Percentiles rank a stretch among this genome's conserved stretches.
phyloP scores from a whole-genome alignment of 306 rosid genomes.

The Cyamopsis tetragonoloba region DNA sequence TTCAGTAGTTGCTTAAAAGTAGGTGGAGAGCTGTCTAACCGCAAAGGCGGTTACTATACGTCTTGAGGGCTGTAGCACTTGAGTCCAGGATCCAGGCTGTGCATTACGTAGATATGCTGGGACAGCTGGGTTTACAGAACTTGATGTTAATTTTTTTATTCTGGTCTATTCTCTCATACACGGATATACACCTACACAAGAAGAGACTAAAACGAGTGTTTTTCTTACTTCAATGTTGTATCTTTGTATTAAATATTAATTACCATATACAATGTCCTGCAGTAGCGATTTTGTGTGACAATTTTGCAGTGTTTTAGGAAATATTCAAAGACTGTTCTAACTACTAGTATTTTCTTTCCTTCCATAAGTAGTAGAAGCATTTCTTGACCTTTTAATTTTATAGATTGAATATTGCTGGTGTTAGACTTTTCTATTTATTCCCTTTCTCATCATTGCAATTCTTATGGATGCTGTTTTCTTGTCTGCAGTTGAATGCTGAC shows the following conservation, averaged over 20 bases:
- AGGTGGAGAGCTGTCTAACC: slow-evolving; percentile 3
- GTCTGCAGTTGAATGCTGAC: slow-evolving; percentile 87
- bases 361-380: slow-evolving; percentile 1
- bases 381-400: slow-evolving; percentile 13
- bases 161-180: background rate
- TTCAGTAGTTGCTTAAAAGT: background rate
- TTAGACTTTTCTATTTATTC: background rate
- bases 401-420: background rate
- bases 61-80: slow-evolving; percentile 17
- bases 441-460: slow-evolving; percentile 1
- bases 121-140: background rate
- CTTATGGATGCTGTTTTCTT: slow-evolving; percentile 31
- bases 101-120: slow-evolving; percentile 7
- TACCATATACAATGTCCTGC: background rate
- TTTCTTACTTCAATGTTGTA: background rate
- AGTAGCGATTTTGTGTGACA: slow-evolving; percentile 14
- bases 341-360: slow-evolving; percentile 8
- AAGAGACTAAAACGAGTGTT: background rate
- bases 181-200: background rate
- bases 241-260: slow-evolving; percentile 2
- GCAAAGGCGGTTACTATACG: background rate
- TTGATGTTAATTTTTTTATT: background rate
- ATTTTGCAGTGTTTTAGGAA: slow-evolving; percentile 1
- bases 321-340: background rate
- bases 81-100: background rate